Evolutionary conservation across 768 basidiomycete genomes (phyloP).

Genomic region (Aureoboletus auriporus): DNA sequence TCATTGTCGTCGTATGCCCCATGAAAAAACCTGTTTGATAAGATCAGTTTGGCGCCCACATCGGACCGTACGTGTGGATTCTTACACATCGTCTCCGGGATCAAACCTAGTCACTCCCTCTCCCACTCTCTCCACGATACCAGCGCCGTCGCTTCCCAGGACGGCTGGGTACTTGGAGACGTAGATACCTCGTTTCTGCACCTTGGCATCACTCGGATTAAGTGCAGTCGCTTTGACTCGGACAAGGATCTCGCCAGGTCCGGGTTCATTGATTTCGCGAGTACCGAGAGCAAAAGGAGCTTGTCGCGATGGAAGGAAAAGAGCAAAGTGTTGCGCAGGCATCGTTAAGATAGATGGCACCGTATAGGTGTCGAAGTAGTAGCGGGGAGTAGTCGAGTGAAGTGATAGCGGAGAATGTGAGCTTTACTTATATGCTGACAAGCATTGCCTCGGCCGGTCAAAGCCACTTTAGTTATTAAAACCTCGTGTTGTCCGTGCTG

Average conservation of each 20-base stretch:
- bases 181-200: slow-evolving; percentile 38
- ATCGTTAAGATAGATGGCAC: slow-evolving; percentile 12
- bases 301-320: slow-evolving; percentile 30
- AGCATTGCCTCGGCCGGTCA: slow-evolving; percentile 27
- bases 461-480: slow-evolving; percentile 27
- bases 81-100: slow-evolving; percentile 52
- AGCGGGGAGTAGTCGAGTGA: slow-evolving; percentile 12
- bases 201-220: slow-evolving; percentile 54
- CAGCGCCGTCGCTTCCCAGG: slow-evolving; percentile 48
- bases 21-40: slow-evolving; percentile 36
- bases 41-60: slow-evolving; percentile 20
- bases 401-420: slow-evolving; percentile 15
- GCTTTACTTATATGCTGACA: slow-evolving; percentile 28
- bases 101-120: slow-evolving; percentile 47
- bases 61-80: slow-evolving; percentile 6
- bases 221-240: slow-evolving; percentile 44
- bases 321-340: slow-evolving; percentile 26
- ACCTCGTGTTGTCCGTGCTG: slow-evolving; percentile 33
- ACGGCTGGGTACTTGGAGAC: slow-evolving; percentile 42
- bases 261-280: slow-evolving; percentile 38
- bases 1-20: slow-evolving; percentile 37
- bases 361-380: slow-evolving; percentile 9
- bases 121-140: slow-evolving; percentile 48
- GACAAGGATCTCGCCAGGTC: slow-evolving; percentile 46
- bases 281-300: slow-evolving; percentile 32